These are phyloP conservation scores for Bipolaris bicolor DNA, from an alignment of 2,329 filamentous ascomycete species.

Conservation along the genomic window DNA sequence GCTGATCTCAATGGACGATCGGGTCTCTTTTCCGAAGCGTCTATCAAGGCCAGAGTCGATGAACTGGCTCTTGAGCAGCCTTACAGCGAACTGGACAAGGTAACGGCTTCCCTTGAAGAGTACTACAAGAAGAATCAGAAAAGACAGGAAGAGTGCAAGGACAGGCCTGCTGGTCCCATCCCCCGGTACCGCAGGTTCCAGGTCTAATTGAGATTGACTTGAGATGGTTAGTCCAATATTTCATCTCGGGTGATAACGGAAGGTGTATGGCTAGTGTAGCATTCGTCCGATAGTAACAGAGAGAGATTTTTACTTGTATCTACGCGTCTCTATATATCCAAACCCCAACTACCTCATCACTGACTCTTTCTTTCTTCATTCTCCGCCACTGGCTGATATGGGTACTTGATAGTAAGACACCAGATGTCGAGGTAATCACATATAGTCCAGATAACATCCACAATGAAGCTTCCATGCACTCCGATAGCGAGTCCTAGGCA, in stretches of 20 bases:
- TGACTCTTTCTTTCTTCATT: constrained; percentile 36
- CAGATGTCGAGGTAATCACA: constrained; percentile 98
- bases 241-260: not conserved
- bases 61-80: constrained; percentile 39
- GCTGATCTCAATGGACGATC: not conserved
- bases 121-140: constrained; percentile 25
- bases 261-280: no score
- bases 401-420: constrained; percentile 97
- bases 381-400: constrained; percentile 55
- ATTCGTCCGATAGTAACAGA: no score
- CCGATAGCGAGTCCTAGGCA: constrained; percentile 85
- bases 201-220: not conserved
- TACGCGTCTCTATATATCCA: not conserved
- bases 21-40: constrained; percentile 19
- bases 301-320: not conserved
- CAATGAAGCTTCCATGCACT: constrained; percentile 96
- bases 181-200: not conserved
- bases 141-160: not conserved
- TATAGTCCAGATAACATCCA: constrained; percentile 96
- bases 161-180: not conserved
- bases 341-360: constrained; percentile 6
- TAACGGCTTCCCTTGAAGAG: constrained; percentile 35
- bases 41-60: constrained; percentile 32
- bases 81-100: constrained; percentile 32
- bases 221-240: not conserved